Conservation (phyloP, 1,284 basidiomycete genomes). For the Ustilago tritici region DNA sequence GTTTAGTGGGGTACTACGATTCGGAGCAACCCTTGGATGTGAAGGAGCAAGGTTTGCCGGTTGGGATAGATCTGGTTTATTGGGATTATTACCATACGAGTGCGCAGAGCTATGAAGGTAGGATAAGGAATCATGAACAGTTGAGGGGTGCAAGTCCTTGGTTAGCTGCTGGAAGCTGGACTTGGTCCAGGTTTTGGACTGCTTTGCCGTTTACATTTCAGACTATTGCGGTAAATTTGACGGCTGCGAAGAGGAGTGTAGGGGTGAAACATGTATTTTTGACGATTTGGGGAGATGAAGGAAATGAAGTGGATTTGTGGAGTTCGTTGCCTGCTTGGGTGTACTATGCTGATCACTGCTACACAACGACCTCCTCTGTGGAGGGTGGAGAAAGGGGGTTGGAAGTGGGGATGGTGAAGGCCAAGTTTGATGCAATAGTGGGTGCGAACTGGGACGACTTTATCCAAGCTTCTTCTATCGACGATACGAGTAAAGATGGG, state of each 20-base stretch:
- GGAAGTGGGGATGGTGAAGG: constrained; percentile 53
- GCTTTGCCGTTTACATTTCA: constrained; percentile 70
- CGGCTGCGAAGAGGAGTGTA: constrained; percentile 62
- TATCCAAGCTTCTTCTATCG: constrained; percentile 68
- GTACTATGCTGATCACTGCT: constrained; percentile 69
- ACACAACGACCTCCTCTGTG: constrained; percentile 38
- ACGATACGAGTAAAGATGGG: constrained; percentile 46
- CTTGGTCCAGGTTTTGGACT: constrained; percentile 71
- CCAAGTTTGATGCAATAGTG: constrained; percentile 63
- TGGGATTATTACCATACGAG: constrained; percentile 67
- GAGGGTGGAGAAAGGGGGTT: constrained; percentile 38
- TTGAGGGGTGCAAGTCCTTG: constrained; percentile 65
- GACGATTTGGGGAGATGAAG: constrained; percentile 71
- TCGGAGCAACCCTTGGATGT: constrained; percentile 37
- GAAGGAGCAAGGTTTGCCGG: constrained; percentile 62
- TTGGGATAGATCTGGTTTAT: constrained; percentile 65
- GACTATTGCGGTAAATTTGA: constrained; percentile 68
- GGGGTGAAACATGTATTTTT: constrained; percentile 69
- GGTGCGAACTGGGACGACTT: constrained; percentile 70
- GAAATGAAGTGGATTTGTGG: constrained; percentile 68
- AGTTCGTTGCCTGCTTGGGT: constrained; percentile 56
- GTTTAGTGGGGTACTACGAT: constrained; percentile 69
- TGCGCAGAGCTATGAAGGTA: constrained; percentile 60
- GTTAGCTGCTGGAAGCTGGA: constrained; percentile 70
- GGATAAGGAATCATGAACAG: constrained; percentile 68